A percentile compares a stretch with the other conserved stretches of the same genome.
Evolutionary conservation across 1,284 basidiomycete species (phyloP).

Genomic region (Fomitopsis pinicola): DNA sequence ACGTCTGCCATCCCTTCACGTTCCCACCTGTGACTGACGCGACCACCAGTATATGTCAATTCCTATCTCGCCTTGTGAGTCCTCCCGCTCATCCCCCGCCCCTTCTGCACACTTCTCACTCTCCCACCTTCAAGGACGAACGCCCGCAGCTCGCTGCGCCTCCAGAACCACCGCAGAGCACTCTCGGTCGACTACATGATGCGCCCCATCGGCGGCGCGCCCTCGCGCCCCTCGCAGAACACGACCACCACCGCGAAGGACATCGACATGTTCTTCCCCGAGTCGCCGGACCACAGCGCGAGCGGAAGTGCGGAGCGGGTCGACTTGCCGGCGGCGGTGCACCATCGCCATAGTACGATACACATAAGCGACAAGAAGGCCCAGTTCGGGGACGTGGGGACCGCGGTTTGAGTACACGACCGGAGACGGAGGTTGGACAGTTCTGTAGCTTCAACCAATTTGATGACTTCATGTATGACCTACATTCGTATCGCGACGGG

Average conservation of each 20-base stretch:
- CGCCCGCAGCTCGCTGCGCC: constrained; percentile 2
- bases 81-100: background rate
- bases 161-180: background rate
- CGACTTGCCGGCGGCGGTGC: background rate
- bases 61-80: constrained; percentile 26
- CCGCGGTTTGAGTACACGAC: background rate
- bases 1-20: background rate
- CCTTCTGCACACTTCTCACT: background rate
- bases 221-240: background rate
- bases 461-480: no score
- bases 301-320: background rate
- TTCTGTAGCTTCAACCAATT: no score
- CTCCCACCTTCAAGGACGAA: constrained; percentile 1
- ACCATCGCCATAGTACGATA: background rate
- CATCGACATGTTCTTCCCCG: background rate
- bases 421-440: no score
- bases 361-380: background rate
- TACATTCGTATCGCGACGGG: no score
- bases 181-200: background rate
- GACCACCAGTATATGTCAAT: constrained; percentile 23
- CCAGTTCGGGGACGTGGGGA: background rate
- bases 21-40: background rate
- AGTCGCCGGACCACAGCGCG: background rate
- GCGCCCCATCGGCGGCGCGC: background rate
- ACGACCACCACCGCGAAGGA: background rate